phyloP scores from a whole-genome alignment of 352 stramenopile genomes.

The Phytophthora cactorum region DNA sequence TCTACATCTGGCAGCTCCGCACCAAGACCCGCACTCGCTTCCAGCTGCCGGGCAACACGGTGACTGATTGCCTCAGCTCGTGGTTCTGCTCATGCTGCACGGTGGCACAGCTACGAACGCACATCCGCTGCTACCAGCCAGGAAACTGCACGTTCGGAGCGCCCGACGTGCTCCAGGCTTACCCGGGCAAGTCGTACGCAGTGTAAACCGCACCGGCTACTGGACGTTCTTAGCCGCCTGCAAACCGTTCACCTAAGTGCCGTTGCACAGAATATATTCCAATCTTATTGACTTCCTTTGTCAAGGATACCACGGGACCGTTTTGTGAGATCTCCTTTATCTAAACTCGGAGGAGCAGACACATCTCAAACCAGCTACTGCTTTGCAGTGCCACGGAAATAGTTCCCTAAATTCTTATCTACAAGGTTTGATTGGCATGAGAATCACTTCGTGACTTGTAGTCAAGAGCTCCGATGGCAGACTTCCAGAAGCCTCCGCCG shows the following conservation, averaged over 20 bases:
- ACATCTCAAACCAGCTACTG: no score
- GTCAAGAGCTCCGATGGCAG: constrained; percentile 11
- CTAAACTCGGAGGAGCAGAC: no score
- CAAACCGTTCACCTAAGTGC: constrained; percentile 17
- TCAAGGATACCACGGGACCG: neutral
- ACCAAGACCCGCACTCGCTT: constrained; percentile 48
- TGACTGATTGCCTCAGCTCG: constrained; percentile 41
- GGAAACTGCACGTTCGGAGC: constrained; percentile 49
- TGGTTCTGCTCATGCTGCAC: constrained; percentile 53
- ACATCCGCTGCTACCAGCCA: constrained; percentile 53
- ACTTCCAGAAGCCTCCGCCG: constrained; percentile 26
- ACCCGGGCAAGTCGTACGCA: constrained; percentile 38
- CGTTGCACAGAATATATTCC: constrained; percentile 26
- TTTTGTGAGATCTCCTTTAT: neutral
- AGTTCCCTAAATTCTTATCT: neutral
- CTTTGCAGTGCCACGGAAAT: no score
- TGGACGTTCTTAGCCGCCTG: constrained; percentile 1
- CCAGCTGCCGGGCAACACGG: constrained; percentile 44
- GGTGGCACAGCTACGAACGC: constrained; percentile 46
- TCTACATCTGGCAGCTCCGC: constrained; percentile 53
- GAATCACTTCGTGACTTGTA: constrained; percentile 13
- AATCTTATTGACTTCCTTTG: neutral
- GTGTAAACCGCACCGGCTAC: constrained; percentile 21
- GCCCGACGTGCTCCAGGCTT: constrained; percentile 43
- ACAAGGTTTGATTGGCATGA: no score